phyloP scores from a whole-genome alignment of 2,329 filamentous ascomycete species.

The Cordyceps sp. region DNA sequence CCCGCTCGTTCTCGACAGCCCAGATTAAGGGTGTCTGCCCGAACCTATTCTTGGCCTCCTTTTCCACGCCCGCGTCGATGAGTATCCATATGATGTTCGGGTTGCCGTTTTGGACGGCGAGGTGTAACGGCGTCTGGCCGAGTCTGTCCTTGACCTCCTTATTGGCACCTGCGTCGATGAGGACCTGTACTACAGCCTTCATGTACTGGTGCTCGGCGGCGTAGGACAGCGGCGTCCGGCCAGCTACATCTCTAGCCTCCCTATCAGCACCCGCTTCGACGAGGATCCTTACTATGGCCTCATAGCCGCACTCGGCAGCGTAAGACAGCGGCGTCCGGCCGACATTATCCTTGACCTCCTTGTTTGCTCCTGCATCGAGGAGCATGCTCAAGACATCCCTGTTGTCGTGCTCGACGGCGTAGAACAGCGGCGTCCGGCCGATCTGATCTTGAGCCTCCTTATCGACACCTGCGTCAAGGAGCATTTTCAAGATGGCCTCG shows the following conservation, averaged over 20 bases:
- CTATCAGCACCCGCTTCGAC: not conserved
- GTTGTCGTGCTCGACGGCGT: not conserved
- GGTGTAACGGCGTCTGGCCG: not conserved
- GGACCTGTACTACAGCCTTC: not conserved
- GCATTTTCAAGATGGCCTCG: not conserved
- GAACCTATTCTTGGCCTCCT: not conserved
- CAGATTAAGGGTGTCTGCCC: no score
- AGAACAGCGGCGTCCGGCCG: not conserved
- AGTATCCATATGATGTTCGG: not conserved
- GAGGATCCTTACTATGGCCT: not conserved
- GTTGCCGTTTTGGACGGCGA: not conserved
- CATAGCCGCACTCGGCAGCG: not conserved
- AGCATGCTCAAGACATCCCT: not conserved
- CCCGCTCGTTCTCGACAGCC: no score
- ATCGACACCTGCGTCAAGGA: not conserved
- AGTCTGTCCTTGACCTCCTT: not conserved
- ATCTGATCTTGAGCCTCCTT: not conserved
- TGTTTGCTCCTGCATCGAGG: not conserved
- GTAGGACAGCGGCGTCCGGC: not conserved
- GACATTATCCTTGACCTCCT: not conserved
- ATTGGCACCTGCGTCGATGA: not conserved
- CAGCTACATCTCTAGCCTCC: not conserved
- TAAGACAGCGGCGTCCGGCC: not conserved
- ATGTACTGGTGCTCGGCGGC: not conserved
- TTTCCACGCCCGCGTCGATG: not conserved